Base-by-base conservation (phyloP, 768 basidiomycete genomes). In the Baorangia bicolor region DNA sequence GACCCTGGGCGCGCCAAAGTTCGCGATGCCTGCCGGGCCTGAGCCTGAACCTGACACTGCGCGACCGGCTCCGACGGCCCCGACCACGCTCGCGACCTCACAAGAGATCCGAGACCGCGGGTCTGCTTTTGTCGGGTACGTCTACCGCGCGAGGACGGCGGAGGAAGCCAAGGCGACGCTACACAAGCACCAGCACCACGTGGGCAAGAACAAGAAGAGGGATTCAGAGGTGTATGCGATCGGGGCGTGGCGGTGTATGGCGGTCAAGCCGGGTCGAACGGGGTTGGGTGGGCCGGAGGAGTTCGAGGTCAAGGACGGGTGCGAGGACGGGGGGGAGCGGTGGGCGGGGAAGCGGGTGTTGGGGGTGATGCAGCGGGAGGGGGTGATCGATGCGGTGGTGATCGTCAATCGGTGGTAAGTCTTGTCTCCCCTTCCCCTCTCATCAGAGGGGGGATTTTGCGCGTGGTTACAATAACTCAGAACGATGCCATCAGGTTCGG, bases 201-300 rank as follows among this genome's bases (percentile, higher is more conserved):
- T 11, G 5, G 47, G 16, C 12, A 35, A 49, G 4, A 49, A 49
- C n/a, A n/a, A n/a, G n/a, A n/a, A n/a, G n/a, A n/a, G n/a, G n/a
- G n/a, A n/a, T n/a, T n/a, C n/a, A 35, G 16, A 28, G 14, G 25
- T 20, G 11, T 87, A 91, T 59, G 85, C 89, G 65, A 88, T 94
- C 41, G 75, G 79, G 37, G 92, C 90, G 6, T 94, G 87, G 86
- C 76, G 92, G 33, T 86, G 83, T 63, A 89, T 94, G 86, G 78
- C 78, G 0, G 71, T 88, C 51, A 90, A 85, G 69, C 63, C 75
- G 12, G 88, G 86, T 3, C 76, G 74, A 45, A 83, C 79, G 3
- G 92, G 92, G 1, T 71, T 93, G 3, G 77, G 71, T 1, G 87
- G 88, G 3, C 84, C 85, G 3, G 88, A 88, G 27, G 92, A 94